Evolutionary conservation across 805 yeast genomes (phyloP).

Genomic region (Wickerhamiella sorbophila): DNA sequence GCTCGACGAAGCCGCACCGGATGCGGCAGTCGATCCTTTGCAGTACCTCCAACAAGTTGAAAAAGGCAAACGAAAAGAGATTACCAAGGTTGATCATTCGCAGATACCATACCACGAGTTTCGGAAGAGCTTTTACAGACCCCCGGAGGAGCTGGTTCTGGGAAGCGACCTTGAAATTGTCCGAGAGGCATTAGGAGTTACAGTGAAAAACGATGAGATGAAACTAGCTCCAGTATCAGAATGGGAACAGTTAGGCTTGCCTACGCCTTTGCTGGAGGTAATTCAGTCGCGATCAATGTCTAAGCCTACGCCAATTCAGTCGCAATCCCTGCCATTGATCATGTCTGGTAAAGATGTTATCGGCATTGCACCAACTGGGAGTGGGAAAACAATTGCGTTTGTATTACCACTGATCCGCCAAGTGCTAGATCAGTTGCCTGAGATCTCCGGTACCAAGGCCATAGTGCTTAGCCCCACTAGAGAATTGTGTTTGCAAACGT

Average conservation of each 20-base stretch:
- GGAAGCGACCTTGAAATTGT: slow-evolving; percentile 42
- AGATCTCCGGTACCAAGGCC: slow-evolving; percentile 58
- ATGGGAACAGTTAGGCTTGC: slow-evolving; percentile 76
- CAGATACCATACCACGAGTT: slow-evolving; percentile 38
- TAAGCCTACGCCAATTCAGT: slow-evolving; percentile 75
- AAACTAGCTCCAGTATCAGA: slow-evolving; percentile 52
- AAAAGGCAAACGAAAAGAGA: slow-evolving; percentile 32
- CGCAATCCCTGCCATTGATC: slow-evolving; percentile 79
- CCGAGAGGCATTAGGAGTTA: slow-evolving; percentile 37
- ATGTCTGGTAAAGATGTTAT: slow-evolving; percentile 84
- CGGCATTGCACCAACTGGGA: slow-evolving; percentile 92
- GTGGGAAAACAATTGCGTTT: slow-evolving; percentile 89
- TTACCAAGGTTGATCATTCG: slow-evolving; percentile 36
- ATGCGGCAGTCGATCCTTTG: background rate
- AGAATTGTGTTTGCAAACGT: slow-evolving; percentile 77
- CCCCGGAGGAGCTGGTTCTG: slow-evolving; percentile 35
- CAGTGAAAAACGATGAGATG: slow-evolving; percentile 49
- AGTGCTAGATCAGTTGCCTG: slow-evolving; percentile 49
- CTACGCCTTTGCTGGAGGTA: slow-evolving; percentile 39
- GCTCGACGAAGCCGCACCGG: background rate
- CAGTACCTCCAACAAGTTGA: slow-evolving; percentile 10
- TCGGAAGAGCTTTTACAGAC: slow-evolving; percentile 46
- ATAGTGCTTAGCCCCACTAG: slow-evolving; percentile 81
- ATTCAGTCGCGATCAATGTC: slow-evolving; percentile 40
- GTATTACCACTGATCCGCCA: slow-evolving; percentile 75